Evolutionary conservation across 495 filamentous ascomycete species (phyloP), one percentile per base, ranked within the genome.

Genomic region (Usnea hakonensis): DNA sequence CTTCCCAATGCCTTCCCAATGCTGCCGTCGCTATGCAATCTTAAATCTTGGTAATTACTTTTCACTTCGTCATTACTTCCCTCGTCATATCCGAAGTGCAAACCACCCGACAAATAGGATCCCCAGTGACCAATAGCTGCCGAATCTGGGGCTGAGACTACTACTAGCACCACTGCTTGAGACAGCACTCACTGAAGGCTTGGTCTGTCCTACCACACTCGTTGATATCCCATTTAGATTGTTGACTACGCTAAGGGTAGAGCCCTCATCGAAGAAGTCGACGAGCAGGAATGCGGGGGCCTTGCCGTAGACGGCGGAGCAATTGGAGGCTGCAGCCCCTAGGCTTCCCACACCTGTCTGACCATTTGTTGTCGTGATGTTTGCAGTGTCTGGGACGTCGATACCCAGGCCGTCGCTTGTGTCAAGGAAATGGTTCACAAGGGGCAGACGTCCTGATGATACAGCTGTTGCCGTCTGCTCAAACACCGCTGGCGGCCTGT

Each of bases 371-470:
- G 76, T 82, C 1, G 66, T 65, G 48, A 85, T 79, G 65, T 85
- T 77, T 63, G 72, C 77, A 14, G 79, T 76, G 64, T 89, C 83
- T 4, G 88, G 87, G 38, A 83, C 74, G 61, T 79, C 72, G 67
- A 90, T 81, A 50, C 78, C 78, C 0, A 83, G 68, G 9, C 70
- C 69, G 5, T 81, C 66, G 8, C 64, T 69, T 37, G 76, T 74
- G 74, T 90, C 81, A 2, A 86, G 75, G 68, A 90, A 90, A 71
- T 90, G 87, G 76, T 92, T 91, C 74, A 90, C 75, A 8, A 90
- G 73, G 0, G 85, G 81, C 55, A 91, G 68, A 7, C 73, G 70
- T 54, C 77, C 76, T 28, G 76, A 76, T 2, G 75, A 70, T 14
- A 79, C 65, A 5, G 85, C 79, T n/a, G 74, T 77, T 13, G 74